Evolutionary conservation across 148 eudicot species (phyloP).

Genomic region (Drosera capensis): DNA sequence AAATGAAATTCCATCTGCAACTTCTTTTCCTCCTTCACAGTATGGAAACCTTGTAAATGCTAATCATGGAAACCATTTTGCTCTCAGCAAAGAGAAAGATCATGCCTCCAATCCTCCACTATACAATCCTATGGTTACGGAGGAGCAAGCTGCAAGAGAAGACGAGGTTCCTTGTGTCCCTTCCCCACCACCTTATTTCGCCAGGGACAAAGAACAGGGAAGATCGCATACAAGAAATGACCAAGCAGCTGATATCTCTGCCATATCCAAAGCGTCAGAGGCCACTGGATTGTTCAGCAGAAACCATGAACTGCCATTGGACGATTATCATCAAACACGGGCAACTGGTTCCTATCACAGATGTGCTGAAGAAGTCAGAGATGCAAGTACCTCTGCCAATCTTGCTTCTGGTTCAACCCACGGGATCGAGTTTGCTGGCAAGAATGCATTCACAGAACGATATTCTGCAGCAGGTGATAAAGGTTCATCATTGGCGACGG

Average conservation of each 20-base stretch:
- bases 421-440: conserved; percentile 3
- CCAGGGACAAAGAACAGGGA: conserved; percentile 22
- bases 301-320: neutral
- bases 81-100: conserved; percentile 64
- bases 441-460: conserved; percentile 4
- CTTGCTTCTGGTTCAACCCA: conserved; percentile 1
- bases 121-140: conserved; percentile 61
- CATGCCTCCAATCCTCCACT: conserved; percentile 65
- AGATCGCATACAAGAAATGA: conserved; percentile 9
- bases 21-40: conserved; percentile 9
- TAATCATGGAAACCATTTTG: conserved; percentile 43
- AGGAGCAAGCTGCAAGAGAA: conserved; percentile 39
- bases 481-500: conserved; percentile 7
- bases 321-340: conserved; percentile 12
- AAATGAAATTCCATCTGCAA: neutral
- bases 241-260: conserved; percentile 9
- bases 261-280: neutral
- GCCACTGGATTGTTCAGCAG: neutral
- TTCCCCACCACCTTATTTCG: conserved; percentile 82
- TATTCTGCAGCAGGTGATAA: conserved; percentile 7
- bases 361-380: conserved; percentile 3
- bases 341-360: conserved; percentile 3
- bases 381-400: conserved; percentile 4
- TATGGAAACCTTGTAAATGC: conserved; percentile 9
- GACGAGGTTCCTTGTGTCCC: conserved; percentile 90